A percentile compares a stretch with the other conserved stretches of the same genome.
Conservation (phyloP, 2,329 filamentous ascomycete species). For the Uncinocarpus reesii region DNA sequence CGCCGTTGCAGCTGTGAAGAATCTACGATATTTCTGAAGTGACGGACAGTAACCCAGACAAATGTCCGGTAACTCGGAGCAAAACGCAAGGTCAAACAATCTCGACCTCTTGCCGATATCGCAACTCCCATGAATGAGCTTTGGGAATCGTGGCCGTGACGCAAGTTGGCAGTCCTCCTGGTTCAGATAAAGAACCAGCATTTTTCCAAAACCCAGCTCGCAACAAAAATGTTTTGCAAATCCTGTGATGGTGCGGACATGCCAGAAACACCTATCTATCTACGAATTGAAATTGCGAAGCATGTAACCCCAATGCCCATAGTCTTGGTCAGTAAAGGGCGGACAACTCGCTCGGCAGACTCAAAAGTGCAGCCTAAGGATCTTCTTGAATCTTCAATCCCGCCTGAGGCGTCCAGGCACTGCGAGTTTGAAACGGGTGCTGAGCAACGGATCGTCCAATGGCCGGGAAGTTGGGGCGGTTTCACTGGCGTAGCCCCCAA, state of each 20-base stretch:
- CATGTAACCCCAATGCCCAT: background rate
- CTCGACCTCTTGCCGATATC: background rate
- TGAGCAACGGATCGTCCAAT: background rate
- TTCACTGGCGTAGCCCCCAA: background rate
- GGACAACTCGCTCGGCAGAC: background rate
- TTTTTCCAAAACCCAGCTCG: background rate
- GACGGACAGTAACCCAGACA: background rate
- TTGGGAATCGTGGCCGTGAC: background rate
- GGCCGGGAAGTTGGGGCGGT: background rate
- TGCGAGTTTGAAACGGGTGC: background rate
- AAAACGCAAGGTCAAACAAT: background rate
- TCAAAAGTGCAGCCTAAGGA: background rate
- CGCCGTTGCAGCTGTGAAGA: background rate
- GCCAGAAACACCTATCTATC: slow-evolving; percentile 26
- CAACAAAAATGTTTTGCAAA: background rate
- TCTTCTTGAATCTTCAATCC: background rate
- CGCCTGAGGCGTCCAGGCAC: background rate
- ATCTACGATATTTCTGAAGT: slow-evolving; percentile 5
- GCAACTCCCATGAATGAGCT: background rate
- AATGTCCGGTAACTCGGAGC: background rate
- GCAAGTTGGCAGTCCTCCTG: background rate
- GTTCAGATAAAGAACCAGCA: background rate
- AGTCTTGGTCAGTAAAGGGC: background rate
- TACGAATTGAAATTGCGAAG: slow-evolving; percentile 25
- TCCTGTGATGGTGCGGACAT: slow-evolving; percentile 4